phyloP scores from a whole-genome alignment of 352 stramenopile genomes.

The Globisporangium okanoganense region DNA sequence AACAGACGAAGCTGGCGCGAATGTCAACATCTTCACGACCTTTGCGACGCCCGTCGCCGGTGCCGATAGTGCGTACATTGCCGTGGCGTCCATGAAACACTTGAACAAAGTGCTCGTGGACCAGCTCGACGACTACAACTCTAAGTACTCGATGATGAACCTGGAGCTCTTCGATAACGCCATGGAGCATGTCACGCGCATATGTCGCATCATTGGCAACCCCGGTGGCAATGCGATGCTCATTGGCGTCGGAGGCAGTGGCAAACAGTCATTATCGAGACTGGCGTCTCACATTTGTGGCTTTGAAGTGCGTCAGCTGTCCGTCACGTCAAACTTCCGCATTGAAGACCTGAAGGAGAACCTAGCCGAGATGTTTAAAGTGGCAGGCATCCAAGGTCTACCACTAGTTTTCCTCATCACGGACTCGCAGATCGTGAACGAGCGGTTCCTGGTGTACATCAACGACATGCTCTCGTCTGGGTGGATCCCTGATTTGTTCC shows the following conservation, averaged over 20 bases:
- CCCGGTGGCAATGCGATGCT: slow-evolving; percentile 96
- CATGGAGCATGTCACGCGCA: slow-evolving; percentile 96
- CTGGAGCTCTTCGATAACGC: slow-evolving; percentile 97
- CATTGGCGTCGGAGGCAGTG: slow-evolving; percentile 95
- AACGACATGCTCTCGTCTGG: slow-evolving; percentile 96
- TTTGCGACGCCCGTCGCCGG: slow-evolving; percentile 84
- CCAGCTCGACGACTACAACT: slow-evolving; percentile 96
- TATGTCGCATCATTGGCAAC: slow-evolving; percentile 96
- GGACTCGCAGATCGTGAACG: slow-evolving; percentile 98
- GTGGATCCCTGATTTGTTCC: slow-evolving; percentile 97
- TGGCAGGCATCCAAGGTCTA: slow-evolving; percentile 92
- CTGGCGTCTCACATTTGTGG: slow-evolving; percentile 96
- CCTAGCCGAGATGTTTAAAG: slow-evolving; percentile 95
- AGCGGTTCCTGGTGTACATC: slow-evolving; percentile 98
- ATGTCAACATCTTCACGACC: slow-evolving; percentile 94
- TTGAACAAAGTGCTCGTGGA: slow-evolving; percentile 91
- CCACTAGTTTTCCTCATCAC: slow-evolving; percentile 97
- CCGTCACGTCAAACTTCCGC: slow-evolving; percentile 94
- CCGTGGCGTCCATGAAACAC: slow-evolving; percentile 74
- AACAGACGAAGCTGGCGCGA: slow-evolving; percentile 25
- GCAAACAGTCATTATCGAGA: slow-evolving; percentile 96
- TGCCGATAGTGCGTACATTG: slow-evolving; percentile 67
- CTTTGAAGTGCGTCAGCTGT: slow-evolving; percentile 95
- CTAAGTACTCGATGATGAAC: slow-evolving; percentile 98
- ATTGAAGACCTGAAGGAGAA: slow-evolving; percentile 97